phyloP scores from a whole-genome alignment of 1,284 basidiomycete genomes.

The Austroboletus novae-zelandiae region DNA sequence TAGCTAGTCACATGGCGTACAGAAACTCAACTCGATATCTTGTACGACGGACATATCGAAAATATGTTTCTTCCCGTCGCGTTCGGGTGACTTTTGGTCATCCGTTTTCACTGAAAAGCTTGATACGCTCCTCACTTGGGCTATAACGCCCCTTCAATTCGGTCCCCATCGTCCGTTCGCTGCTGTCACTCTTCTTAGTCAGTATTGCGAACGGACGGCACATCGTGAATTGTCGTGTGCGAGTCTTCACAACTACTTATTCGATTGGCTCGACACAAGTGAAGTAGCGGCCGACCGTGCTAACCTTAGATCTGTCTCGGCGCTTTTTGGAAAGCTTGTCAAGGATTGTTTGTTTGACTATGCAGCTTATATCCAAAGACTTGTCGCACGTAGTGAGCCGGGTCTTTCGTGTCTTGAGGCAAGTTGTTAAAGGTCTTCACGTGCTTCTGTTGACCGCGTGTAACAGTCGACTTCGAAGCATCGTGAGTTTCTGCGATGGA shows the following conservation, averaged over 20 bases:
- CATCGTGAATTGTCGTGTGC: conserved; percentile 55
- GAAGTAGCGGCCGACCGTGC: conserved; percentile 56
- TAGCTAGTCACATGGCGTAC: neutral
- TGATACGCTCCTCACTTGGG: conserved; percentile 83
- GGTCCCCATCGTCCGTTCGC: conserved; percentile 85
- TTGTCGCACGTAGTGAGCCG: conserved; percentile 78
- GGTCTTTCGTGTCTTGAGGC: conserved; percentile 59
- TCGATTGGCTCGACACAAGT: conserved; percentile 82
- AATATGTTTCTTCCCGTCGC: conserved; percentile 56
- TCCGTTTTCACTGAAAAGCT: conserved; percentile 65
- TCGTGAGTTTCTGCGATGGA: conserved; percentile 62
- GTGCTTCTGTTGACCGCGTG: neutral
- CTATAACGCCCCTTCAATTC: conserved; percentile 79
- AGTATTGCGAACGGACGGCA: conserved; percentile 65
- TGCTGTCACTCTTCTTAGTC: conserved; percentile 71
- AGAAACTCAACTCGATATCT: conserved; percentile 83
- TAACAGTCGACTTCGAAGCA: conserved; percentile 52
- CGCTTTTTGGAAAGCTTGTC: conserved; percentile 79
- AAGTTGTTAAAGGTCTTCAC: conserved; percentile 6
- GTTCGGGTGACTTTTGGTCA: conserved; percentile 39
- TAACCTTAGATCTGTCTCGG: conserved; percentile 63
- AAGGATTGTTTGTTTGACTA: conserved; percentile 80
- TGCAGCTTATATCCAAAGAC: conserved; percentile 77
- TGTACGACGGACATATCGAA: conserved; percentile 64
- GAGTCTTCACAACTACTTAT: conserved; percentile 69